phyloP scores from a whole-genome alignment of 73 alveolate genomes.

The Tetrahymena malaccensis region DNA sequence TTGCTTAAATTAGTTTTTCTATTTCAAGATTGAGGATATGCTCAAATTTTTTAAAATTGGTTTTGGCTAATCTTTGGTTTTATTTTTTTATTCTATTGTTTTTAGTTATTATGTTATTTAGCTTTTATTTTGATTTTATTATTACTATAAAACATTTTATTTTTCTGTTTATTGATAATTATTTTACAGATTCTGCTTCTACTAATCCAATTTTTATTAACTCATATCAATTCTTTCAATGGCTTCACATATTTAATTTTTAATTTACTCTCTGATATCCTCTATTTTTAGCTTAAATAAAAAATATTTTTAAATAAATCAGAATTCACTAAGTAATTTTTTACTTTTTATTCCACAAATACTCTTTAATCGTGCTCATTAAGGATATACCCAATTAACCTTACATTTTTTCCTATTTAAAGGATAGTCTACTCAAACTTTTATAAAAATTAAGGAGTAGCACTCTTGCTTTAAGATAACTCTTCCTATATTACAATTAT shows the following conservation, averaged over 20 bases:
- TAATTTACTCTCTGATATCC: background rate
- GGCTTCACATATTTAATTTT: background rate
- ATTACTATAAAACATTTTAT: background rate
- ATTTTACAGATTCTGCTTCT: background rate
- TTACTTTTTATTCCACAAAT: background rate
- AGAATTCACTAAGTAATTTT: background rate
- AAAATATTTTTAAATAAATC: background rate
- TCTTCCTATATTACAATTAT: background rate
- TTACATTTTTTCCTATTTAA: background rate
- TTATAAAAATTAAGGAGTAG: background rate
- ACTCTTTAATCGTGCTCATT: background rate
- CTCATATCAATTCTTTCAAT: background rate
- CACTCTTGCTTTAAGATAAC: background rate
- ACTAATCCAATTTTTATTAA: background rate
- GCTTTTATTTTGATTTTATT: background rate
- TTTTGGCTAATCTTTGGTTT: background rate
- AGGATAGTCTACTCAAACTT: background rate
- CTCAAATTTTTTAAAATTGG: background rate
- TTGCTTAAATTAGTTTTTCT: background rate
- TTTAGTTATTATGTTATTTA: background rate
- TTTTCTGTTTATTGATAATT: background rate
- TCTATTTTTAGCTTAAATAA: background rate
- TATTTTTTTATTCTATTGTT: background rate
- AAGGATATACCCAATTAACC: background rate
- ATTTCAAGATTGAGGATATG: background rate